Evolutionary conservation across 2,329 filamentous ascomycete genomes (phyloP).

Genomic region (Hawksworthiomyces lignivorus): DNA sequence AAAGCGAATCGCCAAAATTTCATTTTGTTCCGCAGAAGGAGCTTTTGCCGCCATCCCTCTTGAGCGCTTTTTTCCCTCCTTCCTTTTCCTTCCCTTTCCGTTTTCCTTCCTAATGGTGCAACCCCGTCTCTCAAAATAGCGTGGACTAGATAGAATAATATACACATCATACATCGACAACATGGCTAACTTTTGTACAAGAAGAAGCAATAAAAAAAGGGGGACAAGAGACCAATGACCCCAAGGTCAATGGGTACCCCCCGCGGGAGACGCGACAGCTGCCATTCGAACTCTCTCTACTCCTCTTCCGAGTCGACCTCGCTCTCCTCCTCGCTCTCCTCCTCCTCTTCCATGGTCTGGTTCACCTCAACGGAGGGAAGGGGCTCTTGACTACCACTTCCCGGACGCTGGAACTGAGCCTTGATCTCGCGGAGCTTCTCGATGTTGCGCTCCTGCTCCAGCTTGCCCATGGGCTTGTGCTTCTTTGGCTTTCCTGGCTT

Average conservation of each 20-base stretch:
- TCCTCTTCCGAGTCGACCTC: conserved; percentile 39
- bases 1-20: too few species aligned
- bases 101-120: too few species aligned
- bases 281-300: too few species aligned
- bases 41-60: too few species aligned
- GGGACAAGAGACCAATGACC: not conserved
- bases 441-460: conserved; percentile 62
- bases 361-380: conserved; percentile 29
- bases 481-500: conserved; percentile 53
- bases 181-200: conserved; percentile 3
- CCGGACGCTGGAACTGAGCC: conserved; percentile 37
- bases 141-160: not conserved
- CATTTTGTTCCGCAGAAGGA: too few species aligned
- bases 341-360: conserved; percentile 22
- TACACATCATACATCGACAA: too few species aligned
- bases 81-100: not conserved
- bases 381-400: conserved; percentile 41
- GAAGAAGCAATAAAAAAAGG: conserved; percentile 3
- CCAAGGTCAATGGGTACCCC: not conserved
- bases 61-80: not conserved
- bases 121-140: too few species aligned
- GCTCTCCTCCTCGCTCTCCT: conserved; percentile 47
- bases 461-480: conserved; percentile 71
- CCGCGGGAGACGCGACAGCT: too few species aligned
- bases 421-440: conserved; percentile 54